These are phyloP conservation scores for Lactuca saligna DNA, from an alignment of 129 eudicot species.

Conservation along the genomic window DNA sequence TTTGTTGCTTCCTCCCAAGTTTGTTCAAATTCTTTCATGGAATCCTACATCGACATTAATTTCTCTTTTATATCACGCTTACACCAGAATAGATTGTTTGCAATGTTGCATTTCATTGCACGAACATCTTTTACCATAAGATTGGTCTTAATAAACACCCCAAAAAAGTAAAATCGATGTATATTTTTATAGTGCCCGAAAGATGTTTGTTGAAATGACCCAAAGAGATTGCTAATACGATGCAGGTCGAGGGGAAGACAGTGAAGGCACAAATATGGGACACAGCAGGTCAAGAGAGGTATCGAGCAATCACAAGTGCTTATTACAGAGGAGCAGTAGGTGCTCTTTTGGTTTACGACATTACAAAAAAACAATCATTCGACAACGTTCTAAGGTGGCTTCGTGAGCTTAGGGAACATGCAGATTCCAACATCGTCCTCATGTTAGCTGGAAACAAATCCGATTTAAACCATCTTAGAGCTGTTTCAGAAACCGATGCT, in stretches of 20 bases:
- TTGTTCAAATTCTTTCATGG: not conserved
- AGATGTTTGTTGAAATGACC: constrained; percentile 23
- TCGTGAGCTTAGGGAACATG: constrained; percentile 44
- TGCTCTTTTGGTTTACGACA: constrained; percentile 43
- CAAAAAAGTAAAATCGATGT: not conserved
- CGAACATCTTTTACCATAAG: too few relatives aligned
- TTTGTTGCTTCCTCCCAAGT: constrained; percentile 8
- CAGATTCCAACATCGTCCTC: constrained; percentile 44
- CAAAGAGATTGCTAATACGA: constrained; percentile 6
- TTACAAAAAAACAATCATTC: constrained; percentile 54
- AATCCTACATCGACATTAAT: not conserved
- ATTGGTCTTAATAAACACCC: not conserved
- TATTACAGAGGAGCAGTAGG: constrained; percentile 46
- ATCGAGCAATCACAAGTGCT: constrained; percentile 45
- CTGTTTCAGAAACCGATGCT: constrained; percentile 32
- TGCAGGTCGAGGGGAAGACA: constrained; percentile 44
- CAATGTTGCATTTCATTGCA: not conserved
- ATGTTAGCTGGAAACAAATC: constrained; percentile 47
- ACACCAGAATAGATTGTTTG: not conserved
- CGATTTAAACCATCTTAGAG: constrained; percentile 45
- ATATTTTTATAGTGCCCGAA: constrained; percentile 11
- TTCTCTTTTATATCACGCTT: not conserved
- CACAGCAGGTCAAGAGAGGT: constrained; percentile 47
- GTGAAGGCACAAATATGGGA: constrained; percentile 51
- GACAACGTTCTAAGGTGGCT: constrained; percentile 56